Conservation (phyloP, 1,284 basidiomycete species). For the Serendipita sp. region DNA sequence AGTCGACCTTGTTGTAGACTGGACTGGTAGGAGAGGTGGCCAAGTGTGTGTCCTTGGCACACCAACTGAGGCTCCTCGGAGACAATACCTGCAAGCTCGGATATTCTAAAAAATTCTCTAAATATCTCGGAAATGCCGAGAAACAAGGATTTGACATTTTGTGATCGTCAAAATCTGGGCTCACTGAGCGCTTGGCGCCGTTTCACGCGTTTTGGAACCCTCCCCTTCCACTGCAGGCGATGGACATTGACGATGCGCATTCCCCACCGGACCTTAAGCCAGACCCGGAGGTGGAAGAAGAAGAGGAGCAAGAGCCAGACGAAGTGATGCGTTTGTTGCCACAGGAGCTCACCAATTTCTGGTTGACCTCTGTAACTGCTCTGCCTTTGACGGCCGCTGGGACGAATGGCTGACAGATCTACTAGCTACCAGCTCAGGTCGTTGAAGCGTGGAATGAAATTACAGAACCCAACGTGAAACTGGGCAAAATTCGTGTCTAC, state of each 20-base stretch:
- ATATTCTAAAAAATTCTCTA: neutral
- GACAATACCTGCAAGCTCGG: neutral
- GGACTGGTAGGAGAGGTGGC: too few species aligned
- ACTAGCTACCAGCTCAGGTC: constrained; percentile 37
- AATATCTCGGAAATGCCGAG: neutral
- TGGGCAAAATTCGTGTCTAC: constrained; percentile 65
- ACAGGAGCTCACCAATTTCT: constrained; percentile 27
- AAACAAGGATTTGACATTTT: neutral
- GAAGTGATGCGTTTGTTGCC: constrained; percentile 59
- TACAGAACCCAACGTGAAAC: constrained; percentile 41
- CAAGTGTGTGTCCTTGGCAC: neutral
- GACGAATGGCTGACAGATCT: constrained; percentile 57
- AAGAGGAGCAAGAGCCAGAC: constrained; percentile 57
- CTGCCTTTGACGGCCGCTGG: constrained; percentile 28
- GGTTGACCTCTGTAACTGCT: constrained; percentile 2
- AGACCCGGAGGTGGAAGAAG: constrained; percentile 34
- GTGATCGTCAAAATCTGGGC: too few species aligned
- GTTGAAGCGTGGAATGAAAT: constrained; percentile 19
- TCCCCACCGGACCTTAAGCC: neutral
- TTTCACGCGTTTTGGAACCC: neutral
- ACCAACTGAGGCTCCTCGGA: neutral
- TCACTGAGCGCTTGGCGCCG: neutral
- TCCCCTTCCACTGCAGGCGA: neutral
- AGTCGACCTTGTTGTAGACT: too few species aligned
- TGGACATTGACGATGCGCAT: constrained; percentile 1